Conservation (phyloP, 768 basidiomycete genomes). For the Suillus subalutaceus region DNA sequence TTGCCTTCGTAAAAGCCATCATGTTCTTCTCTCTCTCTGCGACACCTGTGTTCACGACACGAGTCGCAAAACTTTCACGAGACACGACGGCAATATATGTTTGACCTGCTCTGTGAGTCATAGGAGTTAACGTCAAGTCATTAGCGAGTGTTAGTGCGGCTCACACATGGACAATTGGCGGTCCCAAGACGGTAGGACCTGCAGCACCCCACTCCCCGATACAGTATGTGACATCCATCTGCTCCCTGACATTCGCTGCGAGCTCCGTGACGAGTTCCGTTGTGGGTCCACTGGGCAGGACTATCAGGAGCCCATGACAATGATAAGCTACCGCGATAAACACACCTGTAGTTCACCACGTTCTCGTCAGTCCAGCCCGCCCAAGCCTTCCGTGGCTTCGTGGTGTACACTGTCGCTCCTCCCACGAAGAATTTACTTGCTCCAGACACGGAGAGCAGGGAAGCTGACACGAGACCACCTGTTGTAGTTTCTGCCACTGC, state of each 20-base stretch:
- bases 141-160: background rate
- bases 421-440: conserved; percentile 22
- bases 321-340: background rate
- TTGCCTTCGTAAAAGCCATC: conserved; percentile 21
- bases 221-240: conserved; percentile 19
- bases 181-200: conserved; percentile 19
- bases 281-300: conserved; percentile 19
- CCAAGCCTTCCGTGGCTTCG: conserved; percentile 16
- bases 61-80: conserved; percentile 14
- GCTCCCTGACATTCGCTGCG: conserved; percentile 16
- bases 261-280: conserved; percentile 20
- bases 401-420: conserved; percentile 22
- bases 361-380: conserved; percentile 24
- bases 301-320: background rate
- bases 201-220: conserved; percentile 24
- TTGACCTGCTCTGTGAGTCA: conserved; percentile 12
- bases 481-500: conserved; percentile 24
- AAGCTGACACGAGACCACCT: conserved; percentile 25
- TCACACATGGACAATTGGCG: conserved; percentile 12
- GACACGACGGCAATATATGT: conserved; percentile 16
- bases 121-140: background rate
- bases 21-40: conserved; percentile 23
- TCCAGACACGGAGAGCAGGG: conserved; percentile 21
- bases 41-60: conserved; percentile 16
- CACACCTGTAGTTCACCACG: conserved; percentile 17